phyloP scores from a whole-genome alignment of 2,329 filamentous ascomycete species.

The Ilyonectria destructans region DNA sequence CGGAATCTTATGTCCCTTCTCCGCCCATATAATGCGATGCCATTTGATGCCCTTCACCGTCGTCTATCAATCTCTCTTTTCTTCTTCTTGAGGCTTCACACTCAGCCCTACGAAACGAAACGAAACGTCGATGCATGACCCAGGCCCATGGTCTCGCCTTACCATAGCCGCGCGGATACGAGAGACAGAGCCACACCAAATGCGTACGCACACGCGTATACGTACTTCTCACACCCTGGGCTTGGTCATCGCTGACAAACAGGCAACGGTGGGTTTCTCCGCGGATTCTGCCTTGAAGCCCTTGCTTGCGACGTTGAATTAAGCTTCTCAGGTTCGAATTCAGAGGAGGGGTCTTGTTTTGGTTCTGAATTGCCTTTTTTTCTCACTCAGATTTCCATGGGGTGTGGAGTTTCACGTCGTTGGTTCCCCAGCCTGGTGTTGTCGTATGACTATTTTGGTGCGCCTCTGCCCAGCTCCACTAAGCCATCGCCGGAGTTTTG shows the following conservation, averaged over 20 bases:
- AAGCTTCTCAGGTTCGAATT: conserved; percentile 35
- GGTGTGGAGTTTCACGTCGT: neutral
- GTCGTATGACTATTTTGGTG: neutral
- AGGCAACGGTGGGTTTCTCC: conserved; percentile 9
- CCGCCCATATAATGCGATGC: too few species aligned
- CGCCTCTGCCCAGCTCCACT: neutral
- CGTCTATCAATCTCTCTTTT: neutral
- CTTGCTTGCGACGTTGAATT: conserved; percentile 40
- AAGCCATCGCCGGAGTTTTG: neutral
- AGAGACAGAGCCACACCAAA: conserved; percentile 8
- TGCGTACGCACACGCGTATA: conserved; percentile 1
- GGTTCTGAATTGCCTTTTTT: neutral
- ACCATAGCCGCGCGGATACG: conserved; percentile 3
- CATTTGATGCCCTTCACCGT: neutral
- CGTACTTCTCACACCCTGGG: conserved; percentile 10
- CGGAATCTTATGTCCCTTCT: neutral
- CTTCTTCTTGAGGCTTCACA: neutral
- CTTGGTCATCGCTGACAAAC: conserved; percentile 42
- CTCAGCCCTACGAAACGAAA: conserved; percentile 15
- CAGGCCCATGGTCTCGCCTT: conserved; percentile 8
- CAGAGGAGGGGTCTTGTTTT: conserved; percentile 5
- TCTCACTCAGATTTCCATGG: neutral
- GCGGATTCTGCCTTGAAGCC: conserved; percentile 6
- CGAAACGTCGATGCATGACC: conserved; percentile 12
- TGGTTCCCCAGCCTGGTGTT: neutral